Evolutionary conservation across 2,329 filamentous ascomycete species (phyloP), one percentile per base, ranked within the genome.

Genomic region (Penicillium hesseltinei): DNA sequence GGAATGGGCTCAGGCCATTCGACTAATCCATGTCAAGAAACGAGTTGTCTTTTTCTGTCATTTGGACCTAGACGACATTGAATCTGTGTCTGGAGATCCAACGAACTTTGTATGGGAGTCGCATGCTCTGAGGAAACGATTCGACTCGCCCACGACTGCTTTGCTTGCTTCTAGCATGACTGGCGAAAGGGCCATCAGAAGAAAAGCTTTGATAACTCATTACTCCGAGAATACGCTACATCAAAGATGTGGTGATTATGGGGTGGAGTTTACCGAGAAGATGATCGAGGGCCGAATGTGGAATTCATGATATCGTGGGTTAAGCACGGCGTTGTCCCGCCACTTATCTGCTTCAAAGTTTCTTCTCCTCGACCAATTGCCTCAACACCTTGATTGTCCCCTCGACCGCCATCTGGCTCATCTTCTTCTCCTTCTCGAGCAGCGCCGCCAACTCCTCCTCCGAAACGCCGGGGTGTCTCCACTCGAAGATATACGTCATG

Each of bases 401-500:
- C 29, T 67, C 64, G 27, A 67, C 65, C 3, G 65, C 63, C 44
- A 45, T 33, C 29, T 57, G 55, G 15, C 61, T 63, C 65, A 65
- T 66, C 11, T 36, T 40, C 56, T 57, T 67, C 52, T 67, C 61
- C 59, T 62, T 67, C 47, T 56, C 58, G 43, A 58, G 19, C 13
- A 60, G 21, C 1, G 25, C 36, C 21, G 48, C 56, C 52, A 63
- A 19, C 46, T 67, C 63, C 31, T 56, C 58, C 51, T 51, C 38
- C 2, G 62, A 61, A 10, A 63, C 58, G 7, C 64, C 71, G 0
- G 68, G 67, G 61, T 74, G 72, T 49, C 68, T 63, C 73, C 73
- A 77, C 50, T 77, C 73, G 59, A 77, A 77, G 2, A 71, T 68
- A 63, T 76, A 78, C 1, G 75, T 78, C 68, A 78, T 65, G 49